phyloP scores from a whole-genome alignment of 108 stramenopile genomes.

The Nitzschia sp. region DNA sequence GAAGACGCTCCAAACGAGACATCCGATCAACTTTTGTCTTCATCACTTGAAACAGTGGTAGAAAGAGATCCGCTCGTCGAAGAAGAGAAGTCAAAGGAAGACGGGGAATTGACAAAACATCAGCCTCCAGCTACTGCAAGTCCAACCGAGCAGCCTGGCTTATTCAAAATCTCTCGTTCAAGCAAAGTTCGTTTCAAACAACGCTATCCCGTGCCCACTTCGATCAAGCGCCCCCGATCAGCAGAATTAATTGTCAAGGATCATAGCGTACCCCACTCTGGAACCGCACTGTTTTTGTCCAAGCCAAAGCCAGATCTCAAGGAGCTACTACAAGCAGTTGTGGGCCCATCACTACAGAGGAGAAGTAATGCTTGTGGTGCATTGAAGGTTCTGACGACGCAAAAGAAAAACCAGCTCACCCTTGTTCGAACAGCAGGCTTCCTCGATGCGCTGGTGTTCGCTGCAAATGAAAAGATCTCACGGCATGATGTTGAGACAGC shows the following conservation, averaged over 20 bases:
- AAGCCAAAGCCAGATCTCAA: constrained; percentile 59
- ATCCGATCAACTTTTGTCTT: no score
- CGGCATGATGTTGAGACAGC: constrained; percentile 40
- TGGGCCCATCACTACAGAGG: constrained; percentile 47
- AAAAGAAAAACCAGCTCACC: constrained; percentile 54
- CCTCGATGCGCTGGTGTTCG: constrained; percentile 63
- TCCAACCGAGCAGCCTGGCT: no score
- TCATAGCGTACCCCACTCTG: constrained; percentile 22
- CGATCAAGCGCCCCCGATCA: constrained; percentile 34
- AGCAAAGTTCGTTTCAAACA: constrained; percentile 63
- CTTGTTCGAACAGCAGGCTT: constrained; percentile 73
- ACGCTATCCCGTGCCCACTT: constrained; percentile 69
- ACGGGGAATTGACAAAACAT: no score
- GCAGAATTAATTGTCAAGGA: constrained; percentile 47
- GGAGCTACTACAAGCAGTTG: constrained; percentile 57
- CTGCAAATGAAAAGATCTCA: constrained; percentile 33
- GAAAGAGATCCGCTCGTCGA: no score
- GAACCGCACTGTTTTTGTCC: background rate
- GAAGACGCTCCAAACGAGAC: background rate
- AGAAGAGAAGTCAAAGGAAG: no score
- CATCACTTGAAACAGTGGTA: no score
- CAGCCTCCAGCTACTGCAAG: no score
- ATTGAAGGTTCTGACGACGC: constrained; percentile 64
- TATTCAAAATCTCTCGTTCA: no score
- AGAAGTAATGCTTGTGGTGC: constrained; percentile 84